Evolutionary conservation across 202 grass and related monocot genomes (phyloP).

Genomic region (Musa balbisiana): DNA sequence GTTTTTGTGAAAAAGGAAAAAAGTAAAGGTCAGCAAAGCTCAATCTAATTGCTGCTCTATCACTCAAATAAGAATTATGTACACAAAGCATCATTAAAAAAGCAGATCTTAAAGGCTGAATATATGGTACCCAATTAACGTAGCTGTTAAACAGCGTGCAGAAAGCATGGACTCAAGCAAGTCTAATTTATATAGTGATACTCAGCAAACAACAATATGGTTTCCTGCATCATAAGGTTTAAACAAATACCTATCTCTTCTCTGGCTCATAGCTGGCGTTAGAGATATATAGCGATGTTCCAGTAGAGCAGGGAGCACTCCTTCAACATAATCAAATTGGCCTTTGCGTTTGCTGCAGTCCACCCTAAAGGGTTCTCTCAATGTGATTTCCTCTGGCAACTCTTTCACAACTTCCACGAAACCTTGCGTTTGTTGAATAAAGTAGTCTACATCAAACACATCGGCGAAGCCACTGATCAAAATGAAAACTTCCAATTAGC

Average conservation of each 20-base stretch:
- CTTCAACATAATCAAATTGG: constrained; percentile 71
- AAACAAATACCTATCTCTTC: constrained; percentile 77
- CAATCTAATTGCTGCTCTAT: not conserved
- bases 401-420: constrained; percentile 72
- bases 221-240: not conserved
- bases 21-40: not conserved
- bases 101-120: not conserved
- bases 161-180: not conserved
- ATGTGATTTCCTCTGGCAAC: constrained; percentile 52
- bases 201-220: too few relatives aligned
- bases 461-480: constrained; percentile 88
- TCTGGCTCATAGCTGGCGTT: constrained; percentile 72
- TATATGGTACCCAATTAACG: not conserved
- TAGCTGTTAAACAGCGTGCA: too few relatives aligned
- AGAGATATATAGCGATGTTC: constrained; percentile 71
- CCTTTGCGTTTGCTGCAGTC: constrained; percentile 89
- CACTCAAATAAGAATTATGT: not conserved
- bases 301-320: constrained; percentile 60
- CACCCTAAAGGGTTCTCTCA: constrained; percentile 68
- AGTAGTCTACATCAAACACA: constrained; percentile 89
- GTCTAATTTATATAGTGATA: not conserved
- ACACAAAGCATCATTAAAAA: not conserved
- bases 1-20: not conserved
- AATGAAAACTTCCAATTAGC: constrained; percentile 33
- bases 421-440: constrained; percentile 77